These are phyloP conservation scores for Vigna unguiculata DNA, from an alignment of 306 rosid species.

Conservation along the genomic window DNA sequence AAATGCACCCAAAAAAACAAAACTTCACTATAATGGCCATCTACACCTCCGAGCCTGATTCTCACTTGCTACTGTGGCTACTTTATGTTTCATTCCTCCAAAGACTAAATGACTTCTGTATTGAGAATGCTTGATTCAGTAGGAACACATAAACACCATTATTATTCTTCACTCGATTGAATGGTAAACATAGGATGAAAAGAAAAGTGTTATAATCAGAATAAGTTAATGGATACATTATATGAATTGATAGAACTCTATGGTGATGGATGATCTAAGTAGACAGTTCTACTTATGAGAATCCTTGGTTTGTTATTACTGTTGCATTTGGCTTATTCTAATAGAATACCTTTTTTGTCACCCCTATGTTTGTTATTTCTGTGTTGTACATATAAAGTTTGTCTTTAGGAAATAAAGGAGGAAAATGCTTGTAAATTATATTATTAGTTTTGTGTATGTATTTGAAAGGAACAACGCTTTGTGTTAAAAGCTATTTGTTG, in stretches of 20 bases:
- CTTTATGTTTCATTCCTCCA: constrained; percentile 21
- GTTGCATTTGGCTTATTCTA: background rate
- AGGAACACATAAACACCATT: constrained; percentile 13
- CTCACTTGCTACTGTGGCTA: constrained; percentile 6
- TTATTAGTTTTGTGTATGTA: background rate
- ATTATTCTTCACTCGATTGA: constrained; percentile 30
- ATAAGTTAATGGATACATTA: background rate
- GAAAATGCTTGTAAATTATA: background rate
- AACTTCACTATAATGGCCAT: constrained; percentile 4
- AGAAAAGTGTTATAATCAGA: background rate
- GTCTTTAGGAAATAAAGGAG: background rate
- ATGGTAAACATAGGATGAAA: constrained; percentile 9
- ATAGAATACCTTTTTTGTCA: background rate
- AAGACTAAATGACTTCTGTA: constrained; percentile 2
- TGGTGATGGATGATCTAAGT: background rate
- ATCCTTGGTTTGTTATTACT: background rate
- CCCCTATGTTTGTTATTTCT: background rate
- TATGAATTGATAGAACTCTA: background rate
- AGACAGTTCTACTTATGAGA: background rate
- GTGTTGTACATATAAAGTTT: background rate
- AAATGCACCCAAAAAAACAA: background rate
- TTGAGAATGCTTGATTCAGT: constrained; percentile 25
- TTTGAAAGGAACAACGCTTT: background rate
- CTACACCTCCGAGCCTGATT: background rate
- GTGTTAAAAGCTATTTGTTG: background rate